Evolutionary conservation across 495 filamentous ascomycete species (phyloP), one percentile per base, ranked within the genome.

Genomic region (Hamigera avellanea): DNA sequence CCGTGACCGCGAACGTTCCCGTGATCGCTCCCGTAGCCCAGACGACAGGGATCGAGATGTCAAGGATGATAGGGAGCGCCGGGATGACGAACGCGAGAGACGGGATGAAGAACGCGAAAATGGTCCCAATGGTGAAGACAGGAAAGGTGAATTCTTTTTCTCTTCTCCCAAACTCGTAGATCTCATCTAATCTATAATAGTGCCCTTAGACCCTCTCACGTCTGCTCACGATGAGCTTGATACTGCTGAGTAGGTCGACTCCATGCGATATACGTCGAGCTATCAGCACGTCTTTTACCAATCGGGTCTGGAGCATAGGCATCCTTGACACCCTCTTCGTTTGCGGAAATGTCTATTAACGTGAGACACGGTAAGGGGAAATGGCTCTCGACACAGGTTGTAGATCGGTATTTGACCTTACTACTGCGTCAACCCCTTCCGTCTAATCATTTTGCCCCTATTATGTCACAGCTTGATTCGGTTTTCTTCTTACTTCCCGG

Each of bases 201-300:
- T 57, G 49, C 55, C 75, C 53, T 62, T 81, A 56, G 83, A 89
- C 32, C 81, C 83, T 44, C 80, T 85, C 33, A 74, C 81, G 39
- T 81, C 87, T 36, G 80, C 79, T 47, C 88, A 95, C 56, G 93
- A 98, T 62, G 91, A 98, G 56, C 74, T 98, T 50, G 91, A 98
- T 60, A 88, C 88, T 57, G 91, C 88, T 56, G 91, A 96, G 74
- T 94, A 81, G 57, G 52, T 64, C 48, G 26, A 42, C 44, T 51
- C 49, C 39, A 36, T 38, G 36, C 32, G 15, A 35, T 37, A 32
- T 12, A 35, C 33, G 16, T 34, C 21, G 21, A n/a, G n/a, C n/a
- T n/a, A n/a, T 27, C 19, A 17, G 27, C 27, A 12, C 5, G 27
- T 30, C 14, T 4, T 6, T 3, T 23, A 23, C 9, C 21, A 4